phyloP scores from a whole-genome alignment of 345 rosid genomes.

The Combretum micranthum region DNA sequence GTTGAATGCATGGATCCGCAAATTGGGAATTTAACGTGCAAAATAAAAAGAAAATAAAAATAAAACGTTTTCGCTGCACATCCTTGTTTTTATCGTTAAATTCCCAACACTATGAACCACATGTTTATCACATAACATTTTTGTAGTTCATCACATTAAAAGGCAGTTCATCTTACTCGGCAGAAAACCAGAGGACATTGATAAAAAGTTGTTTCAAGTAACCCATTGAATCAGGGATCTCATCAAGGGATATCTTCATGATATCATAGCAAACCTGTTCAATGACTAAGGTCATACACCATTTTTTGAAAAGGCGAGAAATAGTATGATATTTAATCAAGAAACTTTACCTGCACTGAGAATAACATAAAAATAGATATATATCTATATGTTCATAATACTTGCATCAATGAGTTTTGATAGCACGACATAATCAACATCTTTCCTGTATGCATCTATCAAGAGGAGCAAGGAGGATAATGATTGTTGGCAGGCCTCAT shows the following conservation, averaged over 20 bases:
- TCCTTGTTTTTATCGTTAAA: no score
- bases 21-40: no score
- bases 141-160: background rate
- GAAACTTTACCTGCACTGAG: background rate
- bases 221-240: constrained; percentile 22
- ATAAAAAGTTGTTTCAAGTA: constrained; percentile 18
- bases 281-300: background rate
- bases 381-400: background rate
- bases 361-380: background rate
- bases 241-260: constrained; percentile 19
- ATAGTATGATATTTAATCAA: background rate
- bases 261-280: constrained; percentile 21
- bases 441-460: constrained; percentile 21
- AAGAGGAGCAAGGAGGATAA: constrained; percentile 27
- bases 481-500: constrained; percentile 19
- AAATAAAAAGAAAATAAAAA: no score
- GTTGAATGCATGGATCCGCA: no score
- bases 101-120: background rate
- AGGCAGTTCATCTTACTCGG: constrained; percentile 16
- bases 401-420: constrained; percentile 26
- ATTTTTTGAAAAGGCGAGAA: background rate
- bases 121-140: background rate
- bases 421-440: constrained; percentile 17
- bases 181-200: constrained; percentile 20
- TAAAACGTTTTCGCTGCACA: no score